phyloP scores from a whole-genome alignment of 2,329 filamentous ascomycete species.

The Fusarium mundagurra region DNA sequence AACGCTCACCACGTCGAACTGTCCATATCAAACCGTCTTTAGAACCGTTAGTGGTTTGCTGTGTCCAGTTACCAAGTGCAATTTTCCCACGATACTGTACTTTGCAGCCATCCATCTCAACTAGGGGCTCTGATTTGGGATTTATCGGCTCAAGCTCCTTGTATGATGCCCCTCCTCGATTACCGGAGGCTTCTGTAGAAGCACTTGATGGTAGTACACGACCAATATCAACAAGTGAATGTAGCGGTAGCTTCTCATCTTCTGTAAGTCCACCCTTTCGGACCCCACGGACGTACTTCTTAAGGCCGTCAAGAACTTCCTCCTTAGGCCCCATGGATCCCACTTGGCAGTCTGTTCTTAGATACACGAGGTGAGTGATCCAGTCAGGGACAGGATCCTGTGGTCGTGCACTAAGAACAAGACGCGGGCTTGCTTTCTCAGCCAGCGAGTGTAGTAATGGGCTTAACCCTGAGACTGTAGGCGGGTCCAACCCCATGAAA shows the following conservation, averaged over 20 bases:
- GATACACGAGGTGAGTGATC: conserved; percentile 84
- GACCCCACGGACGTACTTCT: conserved; percentile 58
- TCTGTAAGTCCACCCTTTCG: conserved; percentile 55
- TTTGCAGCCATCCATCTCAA: conserved; percentile 87
- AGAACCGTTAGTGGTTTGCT: conserved; percentile 61
- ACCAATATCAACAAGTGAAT: conserved; percentile 61
- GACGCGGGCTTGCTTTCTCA: conserved; percentile 70
- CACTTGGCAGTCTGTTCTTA: conserved; percentile 74
- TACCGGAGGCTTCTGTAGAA: conserved; percentile 1
- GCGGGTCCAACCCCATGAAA: conserved; percentile 95
- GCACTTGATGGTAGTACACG: conserved; percentile 50
- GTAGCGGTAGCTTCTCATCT: conserved; percentile 59
- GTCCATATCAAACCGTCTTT: conserved; percentile 80
- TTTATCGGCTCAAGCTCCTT: conserved; percentile 38
- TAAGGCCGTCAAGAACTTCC: conserved; percentile 66
- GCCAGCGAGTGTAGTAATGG: conserved; percentile 76
- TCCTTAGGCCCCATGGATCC: conserved; percentile 72
- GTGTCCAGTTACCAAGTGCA: conserved; percentile 83
- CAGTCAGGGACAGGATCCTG: conserved; percentile 90
- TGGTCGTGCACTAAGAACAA: conserved; percentile 81
- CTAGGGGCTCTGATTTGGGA: conserved; percentile 70
- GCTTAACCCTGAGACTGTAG: conserved; percentile 77
- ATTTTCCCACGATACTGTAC: conserved; percentile 83
- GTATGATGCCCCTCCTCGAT: conserved; percentile 12
- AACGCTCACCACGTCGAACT: conserved; percentile 83